Percentiles rank a stretch among this genome's conserved stretches.
Conservation (phyloP, 1,139 yeast species). For the Scheffersomyces segobiensis region DNA sequence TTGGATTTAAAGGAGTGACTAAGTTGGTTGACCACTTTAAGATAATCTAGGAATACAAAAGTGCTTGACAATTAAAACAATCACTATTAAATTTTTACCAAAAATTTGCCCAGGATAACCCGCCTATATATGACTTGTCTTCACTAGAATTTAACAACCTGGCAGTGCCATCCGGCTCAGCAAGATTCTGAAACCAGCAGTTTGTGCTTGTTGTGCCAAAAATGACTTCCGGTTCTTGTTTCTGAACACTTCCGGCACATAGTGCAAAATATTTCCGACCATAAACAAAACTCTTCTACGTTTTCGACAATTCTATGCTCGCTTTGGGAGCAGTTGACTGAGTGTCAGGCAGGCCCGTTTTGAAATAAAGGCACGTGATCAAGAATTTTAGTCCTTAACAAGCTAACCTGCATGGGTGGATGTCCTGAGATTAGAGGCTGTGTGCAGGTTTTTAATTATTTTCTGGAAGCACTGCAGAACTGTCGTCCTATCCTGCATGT, state of each 20-base stretch:
- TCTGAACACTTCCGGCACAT: background rate
- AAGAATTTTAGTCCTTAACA: background rate
- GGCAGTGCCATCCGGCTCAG: background rate
- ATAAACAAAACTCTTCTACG: background rate
- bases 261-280: background rate
- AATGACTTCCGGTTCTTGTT: background rate
- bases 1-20: slow-evolving; percentile 53
- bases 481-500: background rate
- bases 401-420: background rate
- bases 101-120: background rate
- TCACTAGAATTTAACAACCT: background rate
- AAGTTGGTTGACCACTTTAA: background rate
- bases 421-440: background rate
- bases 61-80: background rate
- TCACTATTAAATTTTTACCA: background rate
- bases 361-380: background rate
- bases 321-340: background rate
- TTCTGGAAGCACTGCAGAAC: background rate
- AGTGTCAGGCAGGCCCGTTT: background rate
- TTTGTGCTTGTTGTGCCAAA: background rate
- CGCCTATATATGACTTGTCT: background rate
- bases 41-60: background rate
- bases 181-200: background rate
- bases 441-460: background rate
- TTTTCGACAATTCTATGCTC: background rate